Conservation (phyloP, 1,139 yeast species). For the Arxiozyma slooffiae region DNA sequence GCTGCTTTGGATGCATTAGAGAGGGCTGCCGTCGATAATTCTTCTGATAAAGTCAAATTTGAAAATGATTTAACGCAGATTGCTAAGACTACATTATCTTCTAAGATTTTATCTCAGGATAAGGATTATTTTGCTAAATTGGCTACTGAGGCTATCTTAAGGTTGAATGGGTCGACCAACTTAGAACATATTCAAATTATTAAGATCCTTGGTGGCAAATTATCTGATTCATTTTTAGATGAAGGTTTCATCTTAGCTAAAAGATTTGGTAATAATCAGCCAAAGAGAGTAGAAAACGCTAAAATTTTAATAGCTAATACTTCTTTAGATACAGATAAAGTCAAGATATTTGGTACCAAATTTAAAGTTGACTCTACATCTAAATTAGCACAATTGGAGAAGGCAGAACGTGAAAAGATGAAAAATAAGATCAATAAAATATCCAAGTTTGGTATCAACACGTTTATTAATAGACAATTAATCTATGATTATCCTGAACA, state of each 20-base stretch:
- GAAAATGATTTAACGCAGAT: slow-evolving; percentile 71
- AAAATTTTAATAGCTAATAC: slow-evolving; percentile 89
- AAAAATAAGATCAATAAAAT: slow-evolving; percentile 81
- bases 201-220: slow-evolving; percentile 86
- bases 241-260: slow-evolving; percentile 91
- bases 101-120: slow-evolving; percentile 91
- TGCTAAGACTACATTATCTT: slow-evolving; percentile 87
- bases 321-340: slow-evolving; percentile 95
- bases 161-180: slow-evolving; percentile 90
- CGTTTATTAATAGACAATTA: slow-evolving; percentile 89
- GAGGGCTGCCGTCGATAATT: slow-evolving; percentile 67
- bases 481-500: slow-evolving; percentile 98
- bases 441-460: slow-evolving; percentile 69
- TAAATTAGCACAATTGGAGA: slow-evolving; percentile 88
- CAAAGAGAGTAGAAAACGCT: slow-evolving; percentile 74
- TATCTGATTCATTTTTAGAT: slow-evolving; percentile 85
- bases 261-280: slow-evolving; percentile 89
- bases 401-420: slow-evolving; percentile 94
- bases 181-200: slow-evolving; percentile 89
- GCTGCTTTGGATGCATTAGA: slow-evolving; percentile 79
- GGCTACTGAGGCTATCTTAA: slow-evolving; percentile 88
- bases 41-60: slow-evolving; percentile 51
- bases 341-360: slow-evolving; percentile 94
- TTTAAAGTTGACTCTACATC: slow-evolving; percentile 93
- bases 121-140: slow-evolving; percentile 78